Evolutionary conservation across 305 asterid genomes (phyloP).

Genomic region (Plantago lanceolata): DNA sequence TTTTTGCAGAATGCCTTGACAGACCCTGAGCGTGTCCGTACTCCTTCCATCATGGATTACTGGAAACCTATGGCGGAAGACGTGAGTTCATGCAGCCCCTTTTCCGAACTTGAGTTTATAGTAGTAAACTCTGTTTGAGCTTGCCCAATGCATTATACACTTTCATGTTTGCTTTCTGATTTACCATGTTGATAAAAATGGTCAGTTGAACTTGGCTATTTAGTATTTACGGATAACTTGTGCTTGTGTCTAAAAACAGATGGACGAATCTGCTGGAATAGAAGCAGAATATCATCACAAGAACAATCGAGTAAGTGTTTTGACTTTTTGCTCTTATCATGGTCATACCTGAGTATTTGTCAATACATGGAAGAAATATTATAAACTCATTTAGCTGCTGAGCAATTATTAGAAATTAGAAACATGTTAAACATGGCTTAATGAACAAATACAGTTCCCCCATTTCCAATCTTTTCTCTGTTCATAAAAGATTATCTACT

Average conservation of each 20-base stretch:
- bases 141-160: constrained; percentile 8
- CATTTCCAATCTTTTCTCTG: too few relatives aligned
- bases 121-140: neutral
- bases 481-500: neutral
- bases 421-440: neutral
- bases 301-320: constrained; percentile 64
- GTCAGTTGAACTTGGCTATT: constrained; percentile 18
- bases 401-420: neutral
- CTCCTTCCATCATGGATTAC: constrained; percentile 76
- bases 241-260: constrained; percentile 46
- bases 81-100: constrained; percentile 49
- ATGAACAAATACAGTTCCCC: neutral
- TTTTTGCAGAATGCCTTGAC: constrained; percentile 70
- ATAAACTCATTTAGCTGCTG: neutral
- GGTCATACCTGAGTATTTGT: neutral
- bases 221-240: constrained; percentile 19
- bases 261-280: constrained; percentile 97
- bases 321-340: constrained; percentile 14
- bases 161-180: constrained; percentile 17
- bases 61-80: constrained; percentile 97
- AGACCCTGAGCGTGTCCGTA: constrained; percentile 79
- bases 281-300: constrained; percentile 97
- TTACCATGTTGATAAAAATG: constrained; percentile 13
- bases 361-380: too few relatives aligned
- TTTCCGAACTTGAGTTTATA: neutral